Evolutionary conservation across 1,139 yeast genomes (phyloP), one percentile per base, ranked within the genome.

Genomic region (Lodderomyces pseudojiufengensis): DNA sequence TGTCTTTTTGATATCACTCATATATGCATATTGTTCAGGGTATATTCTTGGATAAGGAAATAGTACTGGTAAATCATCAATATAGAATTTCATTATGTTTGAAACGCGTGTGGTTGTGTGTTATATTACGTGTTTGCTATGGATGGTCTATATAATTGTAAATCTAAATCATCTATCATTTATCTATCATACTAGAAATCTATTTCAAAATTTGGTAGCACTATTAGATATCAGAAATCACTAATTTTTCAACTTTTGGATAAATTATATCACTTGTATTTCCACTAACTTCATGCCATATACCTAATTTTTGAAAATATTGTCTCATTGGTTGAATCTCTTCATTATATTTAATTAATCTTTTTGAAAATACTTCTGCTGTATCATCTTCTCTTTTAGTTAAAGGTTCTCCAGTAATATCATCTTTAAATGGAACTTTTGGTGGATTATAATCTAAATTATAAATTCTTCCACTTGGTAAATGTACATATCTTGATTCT

Each of bases 31-130:
- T 57, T 92, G 99, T 61, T 92, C 99, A 1, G 99, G 99, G 56
- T 92, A 92, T 41, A 92, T 92, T 55, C 86, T 76, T 3, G 97
- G 97, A 57, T 92, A 92, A n/a, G 99, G 99, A 59, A 92, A 92
- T 40, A 87, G 71, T 24, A 92, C 95, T 14, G 97, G 97, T 45
- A 92, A 68, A 57, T 92, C 98, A 65, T 92, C 98, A 44, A 92
- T 92, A 59, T 62, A 84, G 68, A 92, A 90, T 66, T 80, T 81
- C 76, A 70, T 70, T 18, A 5, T 13, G 28, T 9, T 13, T 27
- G 14, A 22, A 10, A n/a, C n/a, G n/a, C n/a, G n/a, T n/a, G 20
- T 18, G 20, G 20, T 18, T 18, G 20, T 5, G 5, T 18, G 20
- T 7, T 18, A 5, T 18, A 18, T 5, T 7, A 7, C 7, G 20